Evolutionary conservation across 441 rosid species (phyloP).

Genomic region (Populus hybrid): DNA sequence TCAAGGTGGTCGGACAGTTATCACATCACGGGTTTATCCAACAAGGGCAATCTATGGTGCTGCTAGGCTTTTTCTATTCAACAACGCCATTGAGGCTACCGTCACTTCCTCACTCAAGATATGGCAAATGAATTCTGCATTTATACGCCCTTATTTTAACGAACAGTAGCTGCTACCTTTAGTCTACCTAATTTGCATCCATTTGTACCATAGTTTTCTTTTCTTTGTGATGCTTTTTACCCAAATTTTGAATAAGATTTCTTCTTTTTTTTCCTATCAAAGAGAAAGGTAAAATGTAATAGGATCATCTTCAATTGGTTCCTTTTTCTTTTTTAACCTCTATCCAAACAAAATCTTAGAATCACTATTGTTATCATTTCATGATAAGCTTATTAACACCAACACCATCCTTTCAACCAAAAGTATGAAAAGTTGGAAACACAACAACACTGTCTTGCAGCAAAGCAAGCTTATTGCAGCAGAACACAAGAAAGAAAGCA

Average conservation of each 20-base stretch:
- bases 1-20: conserved; percentile 69
- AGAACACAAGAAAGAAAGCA: background rate
- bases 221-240: background rate
- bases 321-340: too few species aligned
- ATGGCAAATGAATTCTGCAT: conserved; percentile 68
- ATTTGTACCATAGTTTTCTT: background rate
- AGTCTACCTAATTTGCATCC: background rate
- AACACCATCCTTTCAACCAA: too few species aligned
- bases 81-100: conserved; percentile 59
- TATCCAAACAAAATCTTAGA: too few species aligned
- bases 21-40: conserved; percentile 67
- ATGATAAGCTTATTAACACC: too few species aligned
- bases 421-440: too few species aligned
- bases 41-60: conserved; percentile 71
- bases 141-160: conserved; percentile 50
- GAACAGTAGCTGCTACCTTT: background rate
- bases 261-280: background rate
- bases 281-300: background rate
- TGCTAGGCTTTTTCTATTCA: conserved; percentile 63
- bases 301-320: background rate
- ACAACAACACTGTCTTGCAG: background rate
- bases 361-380: too few species aligned
- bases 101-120: conserved; percentile 57
- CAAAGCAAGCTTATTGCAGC: too few species aligned
- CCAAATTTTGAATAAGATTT: background rate